Evolutionary conservation across 73 alveolate species (phyloP).

Genomic region (Paramecium caudatum): DNA sequence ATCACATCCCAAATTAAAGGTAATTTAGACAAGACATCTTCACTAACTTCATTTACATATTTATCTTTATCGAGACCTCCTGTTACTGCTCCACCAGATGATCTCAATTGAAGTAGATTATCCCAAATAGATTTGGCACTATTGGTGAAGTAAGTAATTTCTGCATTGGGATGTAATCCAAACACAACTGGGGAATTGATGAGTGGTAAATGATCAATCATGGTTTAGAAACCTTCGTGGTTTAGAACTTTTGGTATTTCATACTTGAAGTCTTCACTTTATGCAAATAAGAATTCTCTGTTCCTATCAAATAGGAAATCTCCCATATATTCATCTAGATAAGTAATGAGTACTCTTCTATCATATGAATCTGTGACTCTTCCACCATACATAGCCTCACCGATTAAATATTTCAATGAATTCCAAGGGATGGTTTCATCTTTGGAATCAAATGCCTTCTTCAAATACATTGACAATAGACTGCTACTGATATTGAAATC

Average conservation of each 20-base stretch:
- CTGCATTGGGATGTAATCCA: slow-evolving; percentile 99
- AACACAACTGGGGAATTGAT: slow-evolving; percentile 95
- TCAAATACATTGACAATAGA: slow-evolving; percentile 92
- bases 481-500: slow-evolving; percentile 96
- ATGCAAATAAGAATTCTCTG: slow-evolving; percentile 92
- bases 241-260: slow-evolving; percentile 79
- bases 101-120: slow-evolving; percentile 92
- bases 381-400: slow-evolving; percentile 98
- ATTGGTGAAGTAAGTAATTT: slow-evolving; percentile 93
- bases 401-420: slow-evolving; percentile 89
- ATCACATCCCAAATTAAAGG: slow-evolving; percentile 83
- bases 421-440: slow-evolving; percentile 96
- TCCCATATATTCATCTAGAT: slow-evolving; percentile 88
- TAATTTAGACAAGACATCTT: slow-evolving; percentile 57
- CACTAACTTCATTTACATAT: slow-evolving; percentile 48
- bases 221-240: slow-evolving; percentile 83
- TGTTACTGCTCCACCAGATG: slow-evolving; percentile 97
- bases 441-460: slow-evolving; percentile 86
- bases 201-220: slow-evolving; percentile 89
- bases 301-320: slow-evolving; percentile 96
- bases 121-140: slow-evolving; percentile 91
- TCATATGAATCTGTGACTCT: slow-evolving; percentile 98
- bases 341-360: slow-evolving; percentile 92
- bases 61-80: slow-evolving; percentile 75
- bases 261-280: slow-evolving; percentile 81